phyloP scores from a whole-genome alignment of 1,284 basidiomycete species.

The Fomitopsis pinicola region DNA sequence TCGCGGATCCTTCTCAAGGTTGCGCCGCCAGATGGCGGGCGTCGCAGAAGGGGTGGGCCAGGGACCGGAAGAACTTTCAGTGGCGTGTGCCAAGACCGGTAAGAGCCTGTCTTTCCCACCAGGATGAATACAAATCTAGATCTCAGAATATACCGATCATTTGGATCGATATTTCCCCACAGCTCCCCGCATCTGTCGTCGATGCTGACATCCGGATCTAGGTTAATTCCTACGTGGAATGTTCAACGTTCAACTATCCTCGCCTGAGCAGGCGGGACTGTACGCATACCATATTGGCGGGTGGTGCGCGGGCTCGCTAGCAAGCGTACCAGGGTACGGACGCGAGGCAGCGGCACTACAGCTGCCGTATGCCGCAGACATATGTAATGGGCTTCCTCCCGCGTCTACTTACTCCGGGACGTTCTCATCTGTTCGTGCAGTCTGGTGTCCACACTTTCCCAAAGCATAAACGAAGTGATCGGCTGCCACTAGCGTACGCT shows the following conservation, averaged over 20 bases:
- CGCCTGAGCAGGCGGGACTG: not conserved
- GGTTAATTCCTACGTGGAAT: not conserved
- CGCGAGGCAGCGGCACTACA: not conserved
- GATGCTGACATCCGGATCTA: not conserved
- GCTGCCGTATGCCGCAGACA: not conserved
- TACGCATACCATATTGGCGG: not conserved
- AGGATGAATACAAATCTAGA: not conserved
- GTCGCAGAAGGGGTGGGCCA: not conserved
- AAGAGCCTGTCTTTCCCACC: not conserved
- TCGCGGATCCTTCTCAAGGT: not conserved
- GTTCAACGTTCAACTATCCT: not conserved
- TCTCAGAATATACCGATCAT: not conserved
- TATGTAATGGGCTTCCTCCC: not conserved
- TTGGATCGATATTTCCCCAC: not conserved
- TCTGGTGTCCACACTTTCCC: not conserved
- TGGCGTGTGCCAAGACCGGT: not conserved
- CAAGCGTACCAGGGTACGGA: not conserved
- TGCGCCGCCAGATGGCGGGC: not conserved
- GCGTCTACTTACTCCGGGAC: not conserved
- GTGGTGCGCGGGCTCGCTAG: not conserved
- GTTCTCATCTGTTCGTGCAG: not conserved
- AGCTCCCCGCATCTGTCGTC: not conserved
- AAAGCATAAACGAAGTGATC: not conserved
- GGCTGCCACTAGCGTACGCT: not conserved
- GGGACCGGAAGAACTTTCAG: not conserved